Conservation (phyloP, 441 rosid genomes). For the Isatis lusitanica region DNA sequence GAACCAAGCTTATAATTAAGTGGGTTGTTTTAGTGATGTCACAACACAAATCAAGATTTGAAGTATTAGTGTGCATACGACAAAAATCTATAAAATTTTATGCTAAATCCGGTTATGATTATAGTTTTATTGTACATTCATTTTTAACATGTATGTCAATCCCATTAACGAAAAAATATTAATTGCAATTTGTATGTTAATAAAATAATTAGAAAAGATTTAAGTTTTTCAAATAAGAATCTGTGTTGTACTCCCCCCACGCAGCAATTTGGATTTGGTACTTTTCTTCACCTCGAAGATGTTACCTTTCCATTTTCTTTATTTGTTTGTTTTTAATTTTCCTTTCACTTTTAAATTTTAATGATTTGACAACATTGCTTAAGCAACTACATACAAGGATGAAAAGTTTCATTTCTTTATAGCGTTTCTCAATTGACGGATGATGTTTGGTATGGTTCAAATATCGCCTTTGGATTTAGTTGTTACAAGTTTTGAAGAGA, state of each 20-base stretch:
- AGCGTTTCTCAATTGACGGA: not conserved
- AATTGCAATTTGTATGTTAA: not conserved
- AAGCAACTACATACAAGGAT: conserved; percentile 20
- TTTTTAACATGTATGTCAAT: not conserved
- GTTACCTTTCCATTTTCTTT: conserved; percentile 34
- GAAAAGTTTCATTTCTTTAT: conserved; percentile 28
- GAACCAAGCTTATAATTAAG: not conserved
- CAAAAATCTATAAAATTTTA: not conserved
- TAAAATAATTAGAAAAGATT: not conserved
- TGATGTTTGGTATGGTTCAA: conserved; percentile 2
- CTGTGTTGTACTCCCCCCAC: not conserved
- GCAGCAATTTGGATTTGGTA: conserved; percentile 34
- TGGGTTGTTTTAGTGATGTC: not conserved
- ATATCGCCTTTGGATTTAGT: not conserved
- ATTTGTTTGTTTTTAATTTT: conserved; percentile 1
- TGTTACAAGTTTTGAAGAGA: not conserved
- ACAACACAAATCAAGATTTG: not conserved
- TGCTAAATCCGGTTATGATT: not conserved
- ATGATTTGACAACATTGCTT: conserved; percentile 29
- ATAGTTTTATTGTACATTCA: not conserved
- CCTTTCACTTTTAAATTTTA: not conserved
- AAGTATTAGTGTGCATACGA: not conserved
- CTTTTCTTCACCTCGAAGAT: conserved; percentile 41
- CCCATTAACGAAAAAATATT: not conserved
- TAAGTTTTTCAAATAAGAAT: conserved; percentile 6